Evolutionary conservation across 2,329 filamentous ascomycete genomes (phyloP), one percentile per base, ranked within the genome.

Genomic region (Diplodia intermedia): DNA sequence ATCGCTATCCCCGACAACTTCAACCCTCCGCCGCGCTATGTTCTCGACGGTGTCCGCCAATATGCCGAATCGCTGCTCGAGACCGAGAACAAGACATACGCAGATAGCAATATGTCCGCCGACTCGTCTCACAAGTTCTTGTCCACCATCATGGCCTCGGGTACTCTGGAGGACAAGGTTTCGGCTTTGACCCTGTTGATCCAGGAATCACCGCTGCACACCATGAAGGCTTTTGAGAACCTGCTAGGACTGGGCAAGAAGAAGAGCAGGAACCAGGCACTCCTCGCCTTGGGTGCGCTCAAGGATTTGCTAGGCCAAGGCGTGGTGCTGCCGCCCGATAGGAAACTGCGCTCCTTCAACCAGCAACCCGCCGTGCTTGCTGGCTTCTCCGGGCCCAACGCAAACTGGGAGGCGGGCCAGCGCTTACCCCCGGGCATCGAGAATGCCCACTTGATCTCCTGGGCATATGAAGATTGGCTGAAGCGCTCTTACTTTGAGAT

Each of bases 201-300:
- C 14, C 96, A 99, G 82, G 95, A 99, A 79, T 98, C 96, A 9
- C 95, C 95, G 20, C 82, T 98, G 63, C 95, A 99, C 79, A 98
- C 94, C 70, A 90, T 89, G 71, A 94, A 95, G 76, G 91, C 94
- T 0, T 89, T 98, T 70, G 94, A 98, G 73, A 92, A 88, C 70
- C 83, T 99, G 56, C 84, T 98, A 71, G 86, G 82, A 1, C 82
- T 99, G 53, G 93, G 94, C n/a, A 90, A 89, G 75, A 99, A 99
- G 82, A 92, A 93, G 79, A 98, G 92, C 77, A 91, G 96, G 78
- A 92, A 91, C 26, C 94, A 97, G 77, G 94, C 95, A 8, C 89
- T 99, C 68, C 91, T 94, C 75, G 94, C 96, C n/a, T 85, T 98
- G 66, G 91, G 91, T 29, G 95, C 96, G 1, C 83, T 99, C 67